Evolutionary conservation across 2,329 filamentous ascomycete genomes (phyloP).

Genomic region (Colletotrichum melonis): DNA sequence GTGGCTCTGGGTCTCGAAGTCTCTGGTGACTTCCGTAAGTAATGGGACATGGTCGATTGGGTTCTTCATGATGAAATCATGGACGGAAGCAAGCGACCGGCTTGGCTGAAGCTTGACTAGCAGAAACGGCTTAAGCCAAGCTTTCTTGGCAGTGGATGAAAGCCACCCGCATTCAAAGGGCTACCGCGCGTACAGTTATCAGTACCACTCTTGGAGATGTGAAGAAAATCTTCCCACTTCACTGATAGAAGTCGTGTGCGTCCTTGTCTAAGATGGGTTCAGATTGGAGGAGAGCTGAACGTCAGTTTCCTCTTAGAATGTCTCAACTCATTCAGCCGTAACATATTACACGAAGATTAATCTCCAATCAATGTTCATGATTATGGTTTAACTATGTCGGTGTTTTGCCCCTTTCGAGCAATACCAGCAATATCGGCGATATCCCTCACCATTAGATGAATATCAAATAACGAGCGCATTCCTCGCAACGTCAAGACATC

Average conservation of each 20-base stretch:
- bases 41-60: neutral
- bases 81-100: neutral
- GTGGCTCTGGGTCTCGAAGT: neutral
- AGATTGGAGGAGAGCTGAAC: neutral
- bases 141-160: slow-evolving; percentile 6
- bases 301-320: neutral
- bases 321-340: neutral
- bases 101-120: slow-evolving; percentile 32
- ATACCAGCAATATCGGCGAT: neutral
- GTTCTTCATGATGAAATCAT: neutral
- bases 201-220: neutral
- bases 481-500: neutral
- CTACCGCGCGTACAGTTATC: neutral
- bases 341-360: neutral
- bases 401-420: neutral
- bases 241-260: neutral
- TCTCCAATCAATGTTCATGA: neutral
- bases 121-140: slow-evolving; percentile 9
- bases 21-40: neutral
- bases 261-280: no score
- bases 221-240: neutral
- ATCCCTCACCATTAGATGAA: neutral
- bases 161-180: neutral
- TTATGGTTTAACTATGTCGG: neutral
- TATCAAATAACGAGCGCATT: neutral